Evolutionary conservation across 768 basidiomycete species (phyloP).

Genomic region (Exidia glandulosa): DNA sequence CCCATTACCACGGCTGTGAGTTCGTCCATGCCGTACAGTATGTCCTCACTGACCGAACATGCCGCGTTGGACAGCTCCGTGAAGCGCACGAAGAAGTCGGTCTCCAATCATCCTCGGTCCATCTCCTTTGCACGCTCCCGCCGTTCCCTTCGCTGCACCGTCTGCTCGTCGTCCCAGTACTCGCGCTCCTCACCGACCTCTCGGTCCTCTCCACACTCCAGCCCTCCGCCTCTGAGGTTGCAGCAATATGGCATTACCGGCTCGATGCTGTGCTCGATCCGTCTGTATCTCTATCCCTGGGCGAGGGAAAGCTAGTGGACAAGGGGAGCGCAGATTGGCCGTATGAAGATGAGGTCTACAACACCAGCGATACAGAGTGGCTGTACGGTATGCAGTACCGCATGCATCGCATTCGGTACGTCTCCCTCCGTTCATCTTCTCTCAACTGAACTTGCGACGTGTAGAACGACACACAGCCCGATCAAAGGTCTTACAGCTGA

Average conservation of each 20-base stretch:
- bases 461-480: constrained; percentile 56
- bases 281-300: too few relatives aligned
- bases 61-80: constrained; percentile 39
- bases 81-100: constrained; percentile 83
- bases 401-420: constrained; percentile 60
- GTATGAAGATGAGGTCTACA: constrained; percentile 62
- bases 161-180: constrained; percentile 68
- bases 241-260: constrained; percentile 69
- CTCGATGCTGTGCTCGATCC: constrained; percentile 65
- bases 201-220: constrained; percentile 39
- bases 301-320: constrained; percentile 36
- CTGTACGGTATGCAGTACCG: constrained; percentile 49
- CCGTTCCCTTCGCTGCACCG: constrained; percentile 45
- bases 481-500: constrained; percentile 79
- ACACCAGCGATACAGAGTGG: constrained; percentile 43
- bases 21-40: constrained; percentile 1
- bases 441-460: not conserved
- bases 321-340: constrained; percentile 67
- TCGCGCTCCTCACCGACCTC: constrained; percentile 53
- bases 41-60: not conserved
- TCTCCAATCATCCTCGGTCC: constrained; percentile 47
- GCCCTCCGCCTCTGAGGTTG: constrained; percentile 59
- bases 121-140: constrained; percentile 50
- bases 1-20: constrained; percentile 68
- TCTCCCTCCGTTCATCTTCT: not conserved